Evolutionary conservation across 192 early-diverging fungal genomes (phyloP), one percentile per base, ranked within the genome.

Genomic region (Backusella morwellensis): DNA sequence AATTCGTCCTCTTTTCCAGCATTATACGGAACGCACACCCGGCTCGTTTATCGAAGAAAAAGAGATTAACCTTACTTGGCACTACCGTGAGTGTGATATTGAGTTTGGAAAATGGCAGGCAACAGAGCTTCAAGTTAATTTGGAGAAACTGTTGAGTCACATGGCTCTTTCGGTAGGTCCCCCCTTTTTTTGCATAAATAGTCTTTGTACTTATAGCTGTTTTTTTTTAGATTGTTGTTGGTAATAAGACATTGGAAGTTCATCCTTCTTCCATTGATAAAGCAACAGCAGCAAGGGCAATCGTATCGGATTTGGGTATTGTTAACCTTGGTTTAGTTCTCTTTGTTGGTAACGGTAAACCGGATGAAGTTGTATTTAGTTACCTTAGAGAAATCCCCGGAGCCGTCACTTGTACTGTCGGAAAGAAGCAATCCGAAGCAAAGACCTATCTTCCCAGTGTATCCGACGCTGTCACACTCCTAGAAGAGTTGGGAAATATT

Each of bases 61-160:
- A 88, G 97, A 99, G 81, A 92, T 98, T 69, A 98, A 97, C 77
- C 73, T 99, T 35, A 98, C 97, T 12, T 99, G 97, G 97, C 96
- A 98, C 77, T 99, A 98, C 83, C 91, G 96, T 66, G 95, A 95
- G 83, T 95, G 97, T 0, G 96, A 96, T 78, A 91, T 93, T 2
- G 96, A 98, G 83, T 98, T 97, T 88, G 97, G 97, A 4, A 85
- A 86, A 47, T 99, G 98, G 97, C 97, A 99, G 87, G 97, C 97
- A 36, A 95, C 95, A 54, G 98, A 99, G 84, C 89, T 99, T 42
- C 95, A 97, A 75, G 92, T 96, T 73, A 99, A 99, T 81, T 79
- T 99, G 42, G 97, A 99, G 77, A 97, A 98, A 78, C 88, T 97
- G 41, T 80, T 99, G 76, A 89, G 89, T 42, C 98, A 99, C 74